These are phyloP conservation scores for Neurospora hispaniola DNA, from an alignment of 495 filamentous ascomycete genomes.

Conservation along the genomic window DNA sequence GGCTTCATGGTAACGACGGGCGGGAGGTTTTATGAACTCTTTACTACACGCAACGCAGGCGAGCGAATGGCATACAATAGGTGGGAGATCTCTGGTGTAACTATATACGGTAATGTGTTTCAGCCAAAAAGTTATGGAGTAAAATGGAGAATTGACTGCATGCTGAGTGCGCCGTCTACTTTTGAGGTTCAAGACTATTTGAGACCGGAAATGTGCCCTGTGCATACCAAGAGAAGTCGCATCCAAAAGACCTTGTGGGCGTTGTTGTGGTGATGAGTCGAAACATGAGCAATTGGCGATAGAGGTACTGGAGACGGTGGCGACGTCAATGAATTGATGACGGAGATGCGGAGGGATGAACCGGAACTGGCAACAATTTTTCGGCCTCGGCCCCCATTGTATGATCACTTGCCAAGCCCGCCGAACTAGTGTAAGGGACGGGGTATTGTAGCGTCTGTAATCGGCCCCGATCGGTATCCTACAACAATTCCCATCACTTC, in stretches of 20 bases:
- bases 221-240: background rate
- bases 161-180: background rate
- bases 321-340: background rate
- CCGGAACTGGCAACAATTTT: background rate
- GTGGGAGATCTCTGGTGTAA: background rate
- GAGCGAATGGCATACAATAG: constrained; percentile 6
- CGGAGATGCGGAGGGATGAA: background rate
- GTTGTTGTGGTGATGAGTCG: background rate
- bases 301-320: background rate
- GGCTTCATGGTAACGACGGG: constrained; percentile 7
- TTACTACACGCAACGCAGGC: constrained; percentile 15
- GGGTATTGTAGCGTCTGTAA: background rate
- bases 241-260: background rate
- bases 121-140: background rate
- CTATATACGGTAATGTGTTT: background rate
- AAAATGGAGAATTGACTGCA: background rate
- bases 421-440: background rate
- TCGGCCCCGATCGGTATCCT: background rate
- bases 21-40: constrained; percentile 11
- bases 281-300: background rate
- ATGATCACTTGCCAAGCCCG: background rate
- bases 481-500: background rate
- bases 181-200: background rate
- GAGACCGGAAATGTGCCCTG: background rate
- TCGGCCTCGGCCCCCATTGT: background rate